Evolutionary conservation across 2,329 filamentous ascomycete genomes (phyloP), one percentile per base, ranked within the genome.

Genomic region (Neoscytalidium dimidiatum): DNA sequence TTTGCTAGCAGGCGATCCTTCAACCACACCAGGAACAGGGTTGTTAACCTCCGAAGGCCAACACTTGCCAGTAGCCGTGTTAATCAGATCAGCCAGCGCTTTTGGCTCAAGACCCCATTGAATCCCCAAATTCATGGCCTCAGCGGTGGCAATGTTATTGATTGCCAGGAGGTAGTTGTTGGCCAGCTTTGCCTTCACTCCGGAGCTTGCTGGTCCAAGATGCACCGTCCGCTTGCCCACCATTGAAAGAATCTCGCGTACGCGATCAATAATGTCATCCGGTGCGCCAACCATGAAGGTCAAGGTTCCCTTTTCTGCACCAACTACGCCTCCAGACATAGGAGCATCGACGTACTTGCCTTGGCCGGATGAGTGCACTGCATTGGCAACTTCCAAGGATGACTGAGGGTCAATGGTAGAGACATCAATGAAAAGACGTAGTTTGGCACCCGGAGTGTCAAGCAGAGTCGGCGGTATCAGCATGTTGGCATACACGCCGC

Each of bases 21-120:
- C 88, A 23, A 94, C 84, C 0, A 97, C 93, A 14, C 93, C 94
- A 11, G 88, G 88, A 3, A 98, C 93, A 0, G 95, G 95, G 75
- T 98, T 98, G 80, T 99, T 99, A 67, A 96, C 83, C 79, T 97
- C 94, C 72, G 90, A 95, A 1, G 94, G 93, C 95, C 95, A 99
- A 83, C 94, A 98, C 69, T 85, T 87, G n/a, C 95, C 95, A 0
- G 94, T 97, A 71, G 92, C 95, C 3, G 91, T 90, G 75, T 97
- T 98, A 81, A 99, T 92, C 78, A 99, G 88, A 60, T 89, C 88
- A 0, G 92, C 91, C 1, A 99, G 84, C 7, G 88, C 88, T 66
- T 85, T 86, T 0, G 86, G 82, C 64, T 89, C 83, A 8, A 89
- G 80, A 1, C 87, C 87, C 84, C 85, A 88, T 57, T 83, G 80